Percentiles rank a stretch among this genome's conserved stretches.
Conservation (phyloP, 164 flowering plant species). For the Vitis rupestris region DNA sequence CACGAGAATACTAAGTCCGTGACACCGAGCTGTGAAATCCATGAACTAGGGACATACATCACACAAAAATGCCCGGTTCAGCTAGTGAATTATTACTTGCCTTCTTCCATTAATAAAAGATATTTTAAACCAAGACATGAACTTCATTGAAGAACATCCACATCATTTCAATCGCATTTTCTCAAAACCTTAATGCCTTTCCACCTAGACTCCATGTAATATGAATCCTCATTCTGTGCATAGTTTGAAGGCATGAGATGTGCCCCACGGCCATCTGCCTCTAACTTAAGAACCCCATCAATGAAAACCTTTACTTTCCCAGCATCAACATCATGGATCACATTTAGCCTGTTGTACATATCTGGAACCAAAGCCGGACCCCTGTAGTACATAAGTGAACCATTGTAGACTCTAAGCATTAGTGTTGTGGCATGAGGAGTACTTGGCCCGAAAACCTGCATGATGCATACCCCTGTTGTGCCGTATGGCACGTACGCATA, state of each 20-base stretch:
- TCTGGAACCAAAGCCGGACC: slow-evolving; percentile 5
- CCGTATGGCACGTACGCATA: slow-evolving; percentile 29
- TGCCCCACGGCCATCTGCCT: slow-evolving; percentile 16
- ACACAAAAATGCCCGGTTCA: too few species aligned
- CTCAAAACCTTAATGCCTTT: slow-evolving; percentile 17
- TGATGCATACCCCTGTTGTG: slow-evolving; percentile 36
- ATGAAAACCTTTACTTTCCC: slow-evolving; percentile 21
- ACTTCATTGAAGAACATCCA: too few species aligned
- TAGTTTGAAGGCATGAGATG: slow-evolving; percentile 20
- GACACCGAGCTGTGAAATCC: too few species aligned
- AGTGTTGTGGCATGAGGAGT: slow-evolving; percentile 29
- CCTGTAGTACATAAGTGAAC: slow-evolving; percentile 27
- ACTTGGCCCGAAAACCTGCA: slow-evolving; percentile 37
- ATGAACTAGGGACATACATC: too few species aligned
- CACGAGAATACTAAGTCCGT: too few species aligned
- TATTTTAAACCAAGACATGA: too few species aligned
- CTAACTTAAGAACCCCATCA: slow-evolving; percentile 7
- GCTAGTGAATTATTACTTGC: too few species aligned
- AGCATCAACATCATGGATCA: slow-evolving; percentile 29
- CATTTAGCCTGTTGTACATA: slow-evolving; percentile 25
- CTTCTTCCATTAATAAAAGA: too few species aligned
- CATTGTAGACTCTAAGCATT: slow-evolving; percentile 28
- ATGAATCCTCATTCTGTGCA: slow-evolving; percentile 20
- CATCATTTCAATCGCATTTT: neutral
- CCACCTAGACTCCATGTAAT: slow-evolving; percentile 39